phyloP scores from a whole-genome alignment of 2,329 filamentous ascomycete genomes.

The Colletotrichum kahawae region DNA sequence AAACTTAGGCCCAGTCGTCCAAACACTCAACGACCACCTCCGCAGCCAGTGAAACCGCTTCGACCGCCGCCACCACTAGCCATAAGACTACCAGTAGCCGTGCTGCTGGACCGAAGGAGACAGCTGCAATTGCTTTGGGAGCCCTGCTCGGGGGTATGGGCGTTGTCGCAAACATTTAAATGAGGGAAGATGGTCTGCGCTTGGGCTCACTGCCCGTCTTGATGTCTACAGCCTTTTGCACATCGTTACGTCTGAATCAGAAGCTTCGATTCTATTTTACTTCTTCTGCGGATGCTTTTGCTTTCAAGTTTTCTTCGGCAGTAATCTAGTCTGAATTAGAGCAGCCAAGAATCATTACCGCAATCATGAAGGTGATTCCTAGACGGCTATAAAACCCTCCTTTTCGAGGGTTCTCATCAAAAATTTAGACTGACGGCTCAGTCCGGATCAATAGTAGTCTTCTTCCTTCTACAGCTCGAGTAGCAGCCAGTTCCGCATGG shows the following conservation, averaged over 20 bases:
- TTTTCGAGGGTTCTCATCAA: accelerated
- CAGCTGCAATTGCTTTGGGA: background rate
- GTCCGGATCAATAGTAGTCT: background rate
- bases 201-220: background rate
- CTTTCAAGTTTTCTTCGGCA: background rate
- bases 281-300: background rate
- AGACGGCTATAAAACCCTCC: background rate
- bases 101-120: background rate
- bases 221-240: background rate
- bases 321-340: background rate
- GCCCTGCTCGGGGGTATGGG: background rate
- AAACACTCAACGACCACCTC: background rate
- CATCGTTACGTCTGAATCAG: background rate
- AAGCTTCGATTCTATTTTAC: background rate
- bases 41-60: background rate
- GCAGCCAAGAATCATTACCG: background rate
- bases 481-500: accelerated
- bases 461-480: background rate
- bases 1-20: background rate
- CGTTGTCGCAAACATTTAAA: background rate
- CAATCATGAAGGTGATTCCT: background rate
- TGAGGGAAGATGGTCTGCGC: background rate
- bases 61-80: background rate
- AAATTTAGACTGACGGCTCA: background rate
- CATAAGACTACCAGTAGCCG: background rate